Conservation (phyloP, 495 filamentous ascomycete species). For the Penicillium steckii region DNA sequence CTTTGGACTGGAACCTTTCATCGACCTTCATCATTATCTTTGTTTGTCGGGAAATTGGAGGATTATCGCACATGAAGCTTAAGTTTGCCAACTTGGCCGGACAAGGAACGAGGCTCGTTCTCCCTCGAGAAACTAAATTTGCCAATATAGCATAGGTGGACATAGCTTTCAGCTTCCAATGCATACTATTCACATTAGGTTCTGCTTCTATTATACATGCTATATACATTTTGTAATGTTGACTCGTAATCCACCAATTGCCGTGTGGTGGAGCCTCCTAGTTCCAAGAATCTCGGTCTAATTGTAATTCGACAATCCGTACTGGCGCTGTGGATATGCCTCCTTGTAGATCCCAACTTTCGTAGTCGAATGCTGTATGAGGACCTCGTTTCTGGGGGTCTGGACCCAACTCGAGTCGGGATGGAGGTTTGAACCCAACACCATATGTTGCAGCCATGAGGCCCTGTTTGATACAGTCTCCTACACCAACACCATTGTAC, state of each 20-base stretch:
- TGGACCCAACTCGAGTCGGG: not conserved
- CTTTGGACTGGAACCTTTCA: too few relatives aligned
- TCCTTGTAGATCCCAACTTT: slow-evolving; percentile 33
- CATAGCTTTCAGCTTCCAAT: too few relatives aligned
- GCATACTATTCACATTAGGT: not conserved
- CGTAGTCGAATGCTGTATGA: slow-evolving; percentile 19
- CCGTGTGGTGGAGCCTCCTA: too few relatives aligned
- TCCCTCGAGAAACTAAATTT: too few relatives aligned
- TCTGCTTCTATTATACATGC: not conserved
- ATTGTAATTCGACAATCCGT: slow-evolving; percentile 13
- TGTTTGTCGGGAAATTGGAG: too few relatives aligned
- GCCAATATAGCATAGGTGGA: too few relatives aligned
- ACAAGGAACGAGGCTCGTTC: not conserved
- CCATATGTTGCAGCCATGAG: slow-evolving; percentile 37
- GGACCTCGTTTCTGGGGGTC: too few relatives aligned
- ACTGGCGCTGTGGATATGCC: slow-evolving; percentile 35
- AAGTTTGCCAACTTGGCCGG: not conserved
- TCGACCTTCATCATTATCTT: too few relatives aligned
- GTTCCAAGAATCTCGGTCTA: too few relatives aligned
- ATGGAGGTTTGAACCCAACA: slow-evolving; percentile 20
- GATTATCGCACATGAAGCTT: too few relatives aligned
- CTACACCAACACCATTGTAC: slow-evolving; percentile 64
- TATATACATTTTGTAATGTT: not conserved
- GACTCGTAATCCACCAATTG: not conserved
- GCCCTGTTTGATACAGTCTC: slow-evolving; percentile 58